Base-by-base conservation (phyloP, 495 filamentous ascomycete genomes). In the Aspergillus carlsbadensis region DNA sequence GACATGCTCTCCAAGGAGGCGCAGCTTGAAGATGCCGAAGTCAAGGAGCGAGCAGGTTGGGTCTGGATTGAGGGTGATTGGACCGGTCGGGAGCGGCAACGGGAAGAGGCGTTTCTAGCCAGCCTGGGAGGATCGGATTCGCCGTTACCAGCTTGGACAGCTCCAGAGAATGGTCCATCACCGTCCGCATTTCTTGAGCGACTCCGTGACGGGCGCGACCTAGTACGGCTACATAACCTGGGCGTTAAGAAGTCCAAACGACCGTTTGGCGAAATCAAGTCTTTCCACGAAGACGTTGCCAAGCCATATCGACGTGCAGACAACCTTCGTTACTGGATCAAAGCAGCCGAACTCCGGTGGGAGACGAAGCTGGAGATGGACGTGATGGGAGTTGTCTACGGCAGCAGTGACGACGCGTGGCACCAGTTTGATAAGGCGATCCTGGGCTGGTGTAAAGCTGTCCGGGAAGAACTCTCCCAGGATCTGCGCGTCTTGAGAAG, bases 271-370 rank as follows among this genome's bases (percentile, higher is more conserved):
- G 87, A 90, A 50, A 98, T 98, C 69, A 89, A 87, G 33, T 78
- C 77, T 1, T 96, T 87, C 68, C 94, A 98, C 64, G 84, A 86
- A 11, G 91, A 98, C 66, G 91, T 92, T 8, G 86, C 83, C 34
- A 98, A 98, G 71, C 95, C 95, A 0, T 98, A 98, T 66, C 88
- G 94, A 50, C 84, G 85, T 51, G 91, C 92, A 0, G 95, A 98
- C 49, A 98, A 98, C 65, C 80, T 98, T 34, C 82, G 90, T 10
- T 98, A 85, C 77, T 98, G 94, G 93, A 80, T 90, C 68, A 98
- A 98, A 72, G 95, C 95, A 17, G 90, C 92, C 6, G 90, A 98
- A 72, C 80, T 98, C 47, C 83, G 94, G 21, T 98, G 92, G 90
- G 95, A 98, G 72, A 82, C 90, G 17, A 83, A 89, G 56, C 78